Conservation (phyloP, 768 basidiomycete genomes). For the Collybia nuda region DNA sequence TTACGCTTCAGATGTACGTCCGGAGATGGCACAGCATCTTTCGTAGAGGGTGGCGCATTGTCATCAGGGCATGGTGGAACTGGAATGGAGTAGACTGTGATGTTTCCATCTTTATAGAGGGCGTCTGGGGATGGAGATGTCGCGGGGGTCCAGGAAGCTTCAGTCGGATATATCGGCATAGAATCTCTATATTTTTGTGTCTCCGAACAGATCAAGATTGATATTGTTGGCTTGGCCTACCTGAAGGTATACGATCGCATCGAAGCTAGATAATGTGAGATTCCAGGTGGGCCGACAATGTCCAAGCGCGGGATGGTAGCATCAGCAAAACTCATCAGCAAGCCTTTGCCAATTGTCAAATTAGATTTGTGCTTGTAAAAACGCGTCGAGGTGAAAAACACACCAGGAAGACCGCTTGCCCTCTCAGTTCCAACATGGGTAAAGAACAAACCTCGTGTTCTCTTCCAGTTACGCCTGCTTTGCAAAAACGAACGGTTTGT, state of each 20-base stretch:
- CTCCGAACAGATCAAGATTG: constrained; percentile 4
- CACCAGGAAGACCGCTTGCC: constrained; percentile 74
- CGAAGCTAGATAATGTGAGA: constrained; percentile 68
- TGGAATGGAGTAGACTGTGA: constrained; percentile 66
- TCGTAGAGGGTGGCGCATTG: not conserved
- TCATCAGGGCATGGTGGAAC: constrained; percentile 22
- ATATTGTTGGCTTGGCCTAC: constrained; percentile 36
- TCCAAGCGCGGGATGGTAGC: constrained; percentile 54
- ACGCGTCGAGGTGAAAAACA: constrained; percentile 5
- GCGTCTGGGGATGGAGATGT: constrained; percentile 31
- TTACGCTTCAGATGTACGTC: constrained; percentile 41
- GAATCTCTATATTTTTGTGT: constrained; percentile 39
- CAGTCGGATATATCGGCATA: constrained; percentile 44
- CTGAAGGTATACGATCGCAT: constrained; percentile 68
- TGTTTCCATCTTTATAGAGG: constrained; percentile 59
- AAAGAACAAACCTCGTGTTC: constrained; percentile 70
- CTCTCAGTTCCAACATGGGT: constrained; percentile 63
- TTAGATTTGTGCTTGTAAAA: not conserved
- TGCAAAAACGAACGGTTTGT: constrained; percentile 74
- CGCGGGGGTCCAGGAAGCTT: constrained; percentile 33
- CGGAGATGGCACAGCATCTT: not conserved
- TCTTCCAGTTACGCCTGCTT: constrained; percentile 63
- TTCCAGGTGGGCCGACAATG: constrained; percentile 71
- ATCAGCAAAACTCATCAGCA: constrained; percentile 83
- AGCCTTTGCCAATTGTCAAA: constrained; percentile 38